Percentiles rank a stretch among this genome's conserved stretches.
These are phyloP conservation scores for Eucalyptus pauciflora DNA, from an alignment of 345 rosid species.

Conservation along the genomic window DNA sequence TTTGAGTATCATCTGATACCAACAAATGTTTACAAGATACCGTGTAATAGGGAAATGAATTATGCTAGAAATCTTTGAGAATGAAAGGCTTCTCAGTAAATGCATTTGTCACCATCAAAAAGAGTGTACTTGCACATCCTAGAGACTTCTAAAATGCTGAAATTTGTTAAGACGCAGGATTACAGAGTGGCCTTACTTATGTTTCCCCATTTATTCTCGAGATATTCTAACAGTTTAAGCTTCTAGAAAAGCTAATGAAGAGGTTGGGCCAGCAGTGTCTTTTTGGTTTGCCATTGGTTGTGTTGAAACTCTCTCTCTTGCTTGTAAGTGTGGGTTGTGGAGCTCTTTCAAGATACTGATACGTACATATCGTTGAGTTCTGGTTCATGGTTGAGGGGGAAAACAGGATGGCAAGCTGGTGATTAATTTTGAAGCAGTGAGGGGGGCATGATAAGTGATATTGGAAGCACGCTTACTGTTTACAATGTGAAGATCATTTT, in stretches of 20 bases:
- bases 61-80: neutral
- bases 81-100: neutral
- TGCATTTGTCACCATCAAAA: neutral
- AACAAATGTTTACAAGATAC: neutral
- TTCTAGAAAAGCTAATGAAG: neutral
- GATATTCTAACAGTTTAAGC: neutral
- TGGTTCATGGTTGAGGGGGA: neutral
- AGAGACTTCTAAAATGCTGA: neutral
- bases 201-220: neutral
- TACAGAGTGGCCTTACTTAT: neutral
- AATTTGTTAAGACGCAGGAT: neutral
- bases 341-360: neutral
- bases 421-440: neutral
- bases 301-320: neutral
- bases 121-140: neutral
- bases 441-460: neutral
- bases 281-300: neutral
- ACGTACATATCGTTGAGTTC: neutral
- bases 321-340: neutral
- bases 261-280: neutral
- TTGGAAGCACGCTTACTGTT: neutral
- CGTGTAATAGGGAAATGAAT: neutral
- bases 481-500: neutral
- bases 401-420: neutral
- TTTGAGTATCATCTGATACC: neutral